These are phyloP conservation scores for Fraxinus sp. DNA, from an alignment of 305 asterid species.

Conservation along the genomic window DNA sequence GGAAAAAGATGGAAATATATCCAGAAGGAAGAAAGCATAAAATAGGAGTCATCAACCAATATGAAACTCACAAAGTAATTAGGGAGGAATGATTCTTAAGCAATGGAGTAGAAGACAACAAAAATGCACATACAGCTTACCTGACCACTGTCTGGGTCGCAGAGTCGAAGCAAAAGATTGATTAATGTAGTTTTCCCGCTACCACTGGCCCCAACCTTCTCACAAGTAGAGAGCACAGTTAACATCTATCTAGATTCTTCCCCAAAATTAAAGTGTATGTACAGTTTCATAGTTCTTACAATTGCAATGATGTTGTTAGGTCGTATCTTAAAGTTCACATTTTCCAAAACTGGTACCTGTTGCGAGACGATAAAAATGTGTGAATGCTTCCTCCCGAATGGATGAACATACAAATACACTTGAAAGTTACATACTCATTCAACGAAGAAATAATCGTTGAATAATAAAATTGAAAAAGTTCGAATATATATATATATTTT, in stretches of 20 bases:
- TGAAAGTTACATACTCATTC: not conserved
- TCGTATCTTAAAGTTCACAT: slow-evolving; percentile 43
- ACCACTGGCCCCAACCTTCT: slow-evolving; percentile 44
- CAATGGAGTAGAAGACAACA: not conserved
- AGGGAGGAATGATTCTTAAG: not conserved
- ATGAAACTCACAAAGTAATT: not conserved
- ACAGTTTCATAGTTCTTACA: slow-evolving; percentile 31
- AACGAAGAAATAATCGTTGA: not conserved
- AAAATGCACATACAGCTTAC: slow-evolving; percentile 23
- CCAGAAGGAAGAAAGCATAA: not conserved
- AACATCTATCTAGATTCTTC: slow-evolving; percentile 19
- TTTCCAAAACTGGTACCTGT: slow-evolving; percentile 47
- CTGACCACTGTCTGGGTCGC: slow-evolving; percentile 48
- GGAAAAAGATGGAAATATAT: not conserved
- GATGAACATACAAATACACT: not conserved
- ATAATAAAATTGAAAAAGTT: not conserved
- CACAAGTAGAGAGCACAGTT: slow-evolving; percentile 18
- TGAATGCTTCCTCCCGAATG: not conserved
- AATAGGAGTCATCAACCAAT: not conserved
- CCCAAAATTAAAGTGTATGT: not conserved
- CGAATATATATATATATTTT: not conserved
- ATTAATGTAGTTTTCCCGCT: slow-evolving; percentile 36
- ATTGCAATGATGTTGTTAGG: slow-evolving; percentile 46
- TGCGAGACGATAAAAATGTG: slow-evolving; percentile 9
- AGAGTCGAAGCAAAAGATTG: slow-evolving; percentile 44